phyloP scores from a whole-genome alignment of 2,329 filamentous ascomycete genomes.

The Trichophyton verrucosum region DNA sequence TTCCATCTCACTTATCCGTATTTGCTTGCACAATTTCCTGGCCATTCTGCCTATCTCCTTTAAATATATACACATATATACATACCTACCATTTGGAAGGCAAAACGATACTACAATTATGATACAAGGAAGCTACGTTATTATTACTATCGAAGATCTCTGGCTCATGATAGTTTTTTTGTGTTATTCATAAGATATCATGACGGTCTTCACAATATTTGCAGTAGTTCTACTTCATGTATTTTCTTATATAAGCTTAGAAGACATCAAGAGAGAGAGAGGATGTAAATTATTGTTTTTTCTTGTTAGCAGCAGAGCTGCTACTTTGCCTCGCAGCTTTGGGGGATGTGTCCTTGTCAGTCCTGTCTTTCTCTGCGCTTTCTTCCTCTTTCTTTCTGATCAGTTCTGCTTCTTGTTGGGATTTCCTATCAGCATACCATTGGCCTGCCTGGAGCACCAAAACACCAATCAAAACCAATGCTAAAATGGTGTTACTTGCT shows the following conservation, averaged over 20 bases:
- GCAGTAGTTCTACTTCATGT: neutral
- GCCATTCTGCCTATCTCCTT: neutral
- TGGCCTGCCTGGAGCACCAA: slow-evolving; percentile 88
- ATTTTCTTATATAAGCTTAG: neutral
- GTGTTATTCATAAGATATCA: neutral
- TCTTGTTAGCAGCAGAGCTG: slow-evolving; percentile 16
- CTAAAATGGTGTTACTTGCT: slow-evolving; percentile 91
- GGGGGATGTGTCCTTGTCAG: slow-evolving; percentile 10
- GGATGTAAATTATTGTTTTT: slow-evolving; percentile 19
- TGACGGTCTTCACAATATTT: neutral
- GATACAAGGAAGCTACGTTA: neutral
- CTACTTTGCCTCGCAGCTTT: slow-evolving; percentile 18
- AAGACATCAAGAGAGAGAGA: neutral
- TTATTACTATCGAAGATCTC: neutral
- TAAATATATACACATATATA: slow-evolving; percentile 1
- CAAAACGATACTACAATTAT: neutral
- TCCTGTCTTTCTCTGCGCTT: slow-evolving; percentile 25
- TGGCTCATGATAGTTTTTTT: neutral
- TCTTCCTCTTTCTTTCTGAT: slow-evolving; percentile 44
- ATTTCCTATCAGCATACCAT: slow-evolving; percentile 96
- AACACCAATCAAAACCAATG: slow-evolving; percentile 81
- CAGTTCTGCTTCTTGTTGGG: slow-evolving; percentile 63
- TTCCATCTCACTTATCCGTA: neutral
- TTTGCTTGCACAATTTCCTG: neutral
- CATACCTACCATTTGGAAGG: neutral